Evolutionary conservation across 148 eudicot species (phyloP).

Genomic region (Rhododendron williamsianum): DNA sequence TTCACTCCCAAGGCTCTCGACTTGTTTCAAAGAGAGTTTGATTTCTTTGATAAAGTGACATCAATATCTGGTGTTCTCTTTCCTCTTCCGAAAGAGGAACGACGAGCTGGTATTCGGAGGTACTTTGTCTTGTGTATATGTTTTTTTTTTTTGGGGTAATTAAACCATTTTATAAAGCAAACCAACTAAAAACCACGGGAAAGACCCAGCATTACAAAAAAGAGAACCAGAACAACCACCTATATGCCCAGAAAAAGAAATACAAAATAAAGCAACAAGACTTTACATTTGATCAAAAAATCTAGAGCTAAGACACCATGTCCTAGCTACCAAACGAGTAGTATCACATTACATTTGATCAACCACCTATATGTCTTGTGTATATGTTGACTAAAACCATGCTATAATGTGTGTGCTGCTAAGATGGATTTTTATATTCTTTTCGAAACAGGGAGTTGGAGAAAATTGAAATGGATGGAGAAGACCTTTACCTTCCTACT

Average conservation of each 20-base stretch:
- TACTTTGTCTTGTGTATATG: slow-evolving; percentile 18
- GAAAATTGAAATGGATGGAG: slow-evolving; percentile 73
- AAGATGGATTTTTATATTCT: slow-evolving; percentile 7
- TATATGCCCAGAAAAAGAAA: no score
- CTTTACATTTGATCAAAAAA: no score
- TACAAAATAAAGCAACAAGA: no score
- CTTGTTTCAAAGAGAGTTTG: slow-evolving; percentile 78
- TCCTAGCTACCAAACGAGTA: no score
- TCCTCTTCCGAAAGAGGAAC: slow-evolving; percentile 89
- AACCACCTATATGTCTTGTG: not conserved
- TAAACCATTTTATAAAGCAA: no score
- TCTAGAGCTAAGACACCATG: no score
- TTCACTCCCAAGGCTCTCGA: slow-evolving; percentile 72
- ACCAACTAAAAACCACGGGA: no score
- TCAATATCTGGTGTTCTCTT: slow-evolving; percentile 84
- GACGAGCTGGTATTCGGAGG: slow-evolving; percentile 95
- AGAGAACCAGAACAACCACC: no score
- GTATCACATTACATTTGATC: no score
- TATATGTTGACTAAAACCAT: not conserved
- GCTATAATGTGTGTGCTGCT: not conserved
- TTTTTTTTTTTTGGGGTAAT: not conserved
- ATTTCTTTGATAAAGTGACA: slow-evolving; percentile 97
- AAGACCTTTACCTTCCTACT: slow-evolving; percentile 89
- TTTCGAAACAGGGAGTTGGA: slow-evolving; percentile 65
- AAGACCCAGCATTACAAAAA: no score